These are phyloP conservation scores for Coemansia sp. DNA, from an alignment of 192 early-diverging fungal genomes.

Conservation along the genomic window DNA sequence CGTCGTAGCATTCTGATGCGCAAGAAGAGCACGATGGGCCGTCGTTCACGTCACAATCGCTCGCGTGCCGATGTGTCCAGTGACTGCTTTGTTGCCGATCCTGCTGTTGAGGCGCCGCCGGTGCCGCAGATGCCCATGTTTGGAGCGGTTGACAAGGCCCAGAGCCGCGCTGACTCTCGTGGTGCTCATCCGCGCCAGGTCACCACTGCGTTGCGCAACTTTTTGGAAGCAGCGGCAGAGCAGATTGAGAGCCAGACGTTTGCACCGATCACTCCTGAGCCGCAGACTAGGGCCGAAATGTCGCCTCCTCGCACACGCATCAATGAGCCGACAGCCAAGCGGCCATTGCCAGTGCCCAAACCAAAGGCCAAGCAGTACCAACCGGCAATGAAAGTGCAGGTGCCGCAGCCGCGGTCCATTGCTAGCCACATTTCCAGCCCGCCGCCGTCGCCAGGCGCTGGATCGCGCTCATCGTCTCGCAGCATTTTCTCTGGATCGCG, in stretches of 20 bases:
- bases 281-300: slow-evolving; percentile 6
- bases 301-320: slow-evolving; percentile 5
- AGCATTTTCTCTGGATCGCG: slow-evolving; percentile 50
- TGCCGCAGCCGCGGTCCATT: neutral
- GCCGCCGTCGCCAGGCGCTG: slow-evolving; percentile 9
- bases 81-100: slow-evolving; percentile 18
- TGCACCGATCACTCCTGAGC: slow-evolving; percentile 20
- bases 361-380: neutral
- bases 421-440: slow-evolving; percentile 17
- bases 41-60: slow-evolving; percentile 44
- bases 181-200: slow-evolving; percentile 25
- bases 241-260: slow-evolving; percentile 51
- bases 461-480: slow-evolving; percentile 21
- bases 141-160: neutral
- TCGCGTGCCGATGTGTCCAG: slow-evolving; percentile 27
- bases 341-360: slow-evolving; percentile 31
- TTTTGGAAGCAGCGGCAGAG: slow-evolving; percentile 52
- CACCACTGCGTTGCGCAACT: slow-evolving; percentile 49
- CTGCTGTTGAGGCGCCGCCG: slow-evolving; percentile 18
- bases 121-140: slow-evolving; percentile 40
- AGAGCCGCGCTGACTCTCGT: slow-evolving; percentile 2
- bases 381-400: slow-evolving; percentile 7
- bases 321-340: neutral
- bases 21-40: slow-evolving; percentile 57
- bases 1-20: slow-evolving; percentile 59